phyloP scores from a whole-genome alignment of 331 rosid genomes.

The Saraca asoca region DNA sequence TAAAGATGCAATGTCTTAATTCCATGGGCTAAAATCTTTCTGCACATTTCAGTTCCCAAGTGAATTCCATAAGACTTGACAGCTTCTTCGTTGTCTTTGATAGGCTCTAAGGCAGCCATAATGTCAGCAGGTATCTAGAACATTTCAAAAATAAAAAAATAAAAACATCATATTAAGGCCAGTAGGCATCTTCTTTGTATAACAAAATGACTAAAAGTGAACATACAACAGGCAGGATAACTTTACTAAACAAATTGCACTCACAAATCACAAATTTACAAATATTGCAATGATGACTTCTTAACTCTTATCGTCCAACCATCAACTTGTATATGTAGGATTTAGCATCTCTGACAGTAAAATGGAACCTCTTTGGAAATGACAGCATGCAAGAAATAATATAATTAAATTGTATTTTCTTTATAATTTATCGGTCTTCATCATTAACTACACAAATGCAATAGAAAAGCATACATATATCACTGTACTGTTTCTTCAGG shows the following conservation, averaged over 20 bases:
- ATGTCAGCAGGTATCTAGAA: slow-evolving; percentile 82
- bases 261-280: slow-evolving; percentile 1
- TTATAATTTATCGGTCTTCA: neutral
- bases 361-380: slow-evolving; percentile 17
- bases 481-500: too few relatives aligned
- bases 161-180: slow-evolving; percentile 30
- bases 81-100: slow-evolving; percentile 99
- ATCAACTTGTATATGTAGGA: neutral
- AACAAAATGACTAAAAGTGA: slow-evolving; percentile 11
- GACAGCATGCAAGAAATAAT: neutral
- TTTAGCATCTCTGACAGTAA: neutral
- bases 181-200: slow-evolving; percentile 15
- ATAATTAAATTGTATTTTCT: neutral
- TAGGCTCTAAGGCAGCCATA: slow-evolving; percentile 87
- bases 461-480: too few relatives aligned
- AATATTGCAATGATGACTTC: neutral
- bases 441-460: too few relatives aligned
- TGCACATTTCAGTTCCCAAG: slow-evolving; percentile 97
- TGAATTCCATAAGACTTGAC: slow-evolving; percentile 93
- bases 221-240: slow-evolving; percentile 6
- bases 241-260: neutral
- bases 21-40: slow-evolving; percentile 90
- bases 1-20: slow-evolving; percentile 85
- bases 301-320: slow-evolving; percentile 4
- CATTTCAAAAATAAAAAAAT: slow-evolving; percentile 20